A percentile compares a stretch with the other conserved stretches of the same genome.
phyloP scores from a whole-genome alignment of 2,329 filamentous ascomycete genomes.

The Arthrobotrys pseudoclavata region DNA sequence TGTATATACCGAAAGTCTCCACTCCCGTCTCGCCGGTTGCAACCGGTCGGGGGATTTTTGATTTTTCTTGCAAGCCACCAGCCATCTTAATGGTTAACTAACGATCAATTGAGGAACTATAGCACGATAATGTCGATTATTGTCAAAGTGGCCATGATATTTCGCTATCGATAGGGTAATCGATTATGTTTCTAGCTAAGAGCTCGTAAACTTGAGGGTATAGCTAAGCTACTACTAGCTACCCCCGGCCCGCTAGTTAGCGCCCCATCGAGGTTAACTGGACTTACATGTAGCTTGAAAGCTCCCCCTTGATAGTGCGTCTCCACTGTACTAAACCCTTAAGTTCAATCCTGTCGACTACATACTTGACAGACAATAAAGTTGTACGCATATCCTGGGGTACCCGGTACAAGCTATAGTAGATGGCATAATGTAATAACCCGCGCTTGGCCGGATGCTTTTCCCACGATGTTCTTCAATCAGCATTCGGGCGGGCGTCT shows the following conservation, averaged over 20 bases:
- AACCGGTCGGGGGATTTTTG: slow-evolving; percentile 35
- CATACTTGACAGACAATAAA: slow-evolving; percentile 33
- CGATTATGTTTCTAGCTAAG: slow-evolving; percentile 43
- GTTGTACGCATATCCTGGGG: slow-evolving; percentile 50
- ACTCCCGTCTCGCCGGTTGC: slow-evolving; percentile 19
- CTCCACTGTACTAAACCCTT: slow-evolving; percentile 29
- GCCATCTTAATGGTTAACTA: slow-evolving; percentile 12
- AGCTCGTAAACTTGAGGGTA: slow-evolving; percentile 25
- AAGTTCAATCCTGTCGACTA: background rate
- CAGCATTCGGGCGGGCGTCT: slow-evolving; percentile 10
- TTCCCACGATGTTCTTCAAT: slow-evolving; percentile 2
- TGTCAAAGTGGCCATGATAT: slow-evolving; percentile 49
- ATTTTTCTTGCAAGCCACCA: slow-evolving; percentile 12
- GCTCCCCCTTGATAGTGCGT: slow-evolving; percentile 16
- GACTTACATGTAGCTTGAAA: slow-evolving; percentile 9
- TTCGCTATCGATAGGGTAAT: slow-evolving; percentile 60
- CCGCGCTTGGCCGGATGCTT: slow-evolving; percentile 40
- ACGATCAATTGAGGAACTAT: slow-evolving; percentile 44
- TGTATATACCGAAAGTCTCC: slow-evolving; percentile 7
- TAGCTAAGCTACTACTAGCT: slow-evolving; percentile 35
- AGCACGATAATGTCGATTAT: slow-evolving; percentile 40
- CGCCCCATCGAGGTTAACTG: slow-evolving; percentile 42
- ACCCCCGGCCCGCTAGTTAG: slow-evolving; percentile 28
- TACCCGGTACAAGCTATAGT: slow-evolving; percentile 55
- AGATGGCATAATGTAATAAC: slow-evolving; percentile 27